Evolutionary conservation across 768 basidiomycete species (phyloP), one percentile per base, ranked within the genome.

Genomic region (Boletales sp.): DNA sequence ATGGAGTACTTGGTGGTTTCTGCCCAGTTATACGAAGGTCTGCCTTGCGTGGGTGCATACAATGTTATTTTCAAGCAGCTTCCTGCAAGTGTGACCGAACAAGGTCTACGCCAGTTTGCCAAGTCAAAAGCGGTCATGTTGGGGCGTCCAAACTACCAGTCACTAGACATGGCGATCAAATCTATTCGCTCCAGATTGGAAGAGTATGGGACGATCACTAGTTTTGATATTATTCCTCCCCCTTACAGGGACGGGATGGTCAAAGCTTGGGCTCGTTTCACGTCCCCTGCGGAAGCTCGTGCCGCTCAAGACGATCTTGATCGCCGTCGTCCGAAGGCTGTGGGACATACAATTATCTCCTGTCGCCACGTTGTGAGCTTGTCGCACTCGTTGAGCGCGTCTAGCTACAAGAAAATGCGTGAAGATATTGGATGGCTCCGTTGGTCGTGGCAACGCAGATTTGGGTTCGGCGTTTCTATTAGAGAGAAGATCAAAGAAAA

Each of bases 61-160:
- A 89, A 80, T 8, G 81, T 91, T 45, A 78, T 78, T 15, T 79
- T 90, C 56, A 61, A 63, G 6, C 73, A 77, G 5, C 60, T 89
- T 5, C 84, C 86, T 1, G 60, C 75, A 1, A 68, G 72, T 37
- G 66, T 72, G 1, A 69, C 61, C 1, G 64, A 74, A 18, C 62
- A 72, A 15, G 72, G 72, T 12, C 60, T 85, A 57, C 66, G 71
- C 35, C 64, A 69, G 24, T 81, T 81, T 51, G 74, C 74, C 4
- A 60, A 68, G 1, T 72, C 78, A 1, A 72, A 75, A 19, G 79
- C 76, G 8, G 70, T 80, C 40, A 76, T 84, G 67, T 64, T 81
- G 56, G 74, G 74, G 6, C 74, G 74, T 14, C 73, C 77, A 2
- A 81, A 79, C 24, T 80, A 79, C 45, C 27, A 51, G 0, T 69